Evolutionary conservation across 106 monocot genomes (phyloP), one percentile per base, ranked within the genome.

Genomic region (Agapanthus africanus): DNA sequence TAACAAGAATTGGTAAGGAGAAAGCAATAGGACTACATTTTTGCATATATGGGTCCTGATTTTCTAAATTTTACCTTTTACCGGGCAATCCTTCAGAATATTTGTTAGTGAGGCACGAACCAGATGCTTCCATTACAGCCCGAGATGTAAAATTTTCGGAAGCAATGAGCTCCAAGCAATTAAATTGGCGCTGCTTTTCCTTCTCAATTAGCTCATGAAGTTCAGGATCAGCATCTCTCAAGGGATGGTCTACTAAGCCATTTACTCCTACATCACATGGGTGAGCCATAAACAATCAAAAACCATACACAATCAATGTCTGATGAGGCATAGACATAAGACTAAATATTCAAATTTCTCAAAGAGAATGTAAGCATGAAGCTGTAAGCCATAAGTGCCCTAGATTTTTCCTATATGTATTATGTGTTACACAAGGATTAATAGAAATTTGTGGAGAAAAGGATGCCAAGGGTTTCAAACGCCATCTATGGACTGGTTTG

Each of bases 31-130:
- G 11, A n/a, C n/a, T 14, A 14, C 59, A 59, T 59, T 2, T 11
- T 10, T 15, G 11, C 32, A 59, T 26, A 4, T 9, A 23, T 4
- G 1, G 0, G 4, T 1, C 21, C 4, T 52, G 1, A 2, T 16
- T 23, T 21, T 31, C 15, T 31, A 32, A 59, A 59, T 32, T 35
- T 65, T 51, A 79, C 79, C 79, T 79, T 70, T 74, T 79, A 64
- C 79, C 79, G 22, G 79, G 79, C 31, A 79, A 40, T 33, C 79
- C 79, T 70, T 79, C 64, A 64, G 64, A 64, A 36, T 63, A 63
- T 63, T 79, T 79, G 38, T 79, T 79, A 26, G 79, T 74, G 21
- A 79, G 74, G 21, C 80, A 80, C 27, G 75, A 80, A 57, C 75
- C 80, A 42, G 70, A 65, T 66, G 65, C 75, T 60, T 80, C 80